A percentile compares a stretch with the other conserved stretches of the same genome.
Conservation (phyloP, 2,329 filamentous ascomycete species). For the Graphilbum sp. region DNA sequence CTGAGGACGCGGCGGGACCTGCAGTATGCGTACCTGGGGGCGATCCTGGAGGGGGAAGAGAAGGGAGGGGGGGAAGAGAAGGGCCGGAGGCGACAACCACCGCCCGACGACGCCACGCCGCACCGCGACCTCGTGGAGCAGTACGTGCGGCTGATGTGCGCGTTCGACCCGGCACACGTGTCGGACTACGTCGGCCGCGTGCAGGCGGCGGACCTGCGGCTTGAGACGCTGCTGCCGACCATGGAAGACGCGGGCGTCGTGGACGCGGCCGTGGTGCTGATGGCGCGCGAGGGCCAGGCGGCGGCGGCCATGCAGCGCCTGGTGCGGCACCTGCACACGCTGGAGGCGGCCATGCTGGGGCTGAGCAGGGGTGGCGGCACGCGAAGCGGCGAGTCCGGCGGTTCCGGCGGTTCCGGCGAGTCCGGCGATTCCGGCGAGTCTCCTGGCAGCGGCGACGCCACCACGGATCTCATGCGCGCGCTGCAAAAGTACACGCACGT, state of each 20-base stretch:
- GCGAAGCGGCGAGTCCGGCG: too few relatives aligned
- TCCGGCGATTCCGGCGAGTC: slow-evolving; percentile 5
- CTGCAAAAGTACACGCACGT: slow-evolving; percentile 84
- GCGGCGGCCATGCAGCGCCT: slow-evolving; percentile 72
- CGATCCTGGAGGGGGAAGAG: slow-evolving; percentile 48
- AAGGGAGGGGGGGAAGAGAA: background rate
- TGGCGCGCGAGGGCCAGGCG: slow-evolving; percentile 76
- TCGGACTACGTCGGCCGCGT: slow-evolving; percentile 67
- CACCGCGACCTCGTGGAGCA: slow-evolving; percentile 52
- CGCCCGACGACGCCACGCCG: slow-evolving; percentile 6
- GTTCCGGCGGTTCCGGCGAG: too few relatives aligned
- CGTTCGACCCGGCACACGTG: slow-evolving; percentile 65
- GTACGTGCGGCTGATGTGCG: slow-evolving; percentile 86
- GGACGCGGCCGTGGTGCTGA: slow-evolving; percentile 80
- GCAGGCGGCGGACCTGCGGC: slow-evolving; percentile 58
- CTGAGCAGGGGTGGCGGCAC: too few relatives aligned
- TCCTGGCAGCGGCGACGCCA: slow-evolving; percentile 28
- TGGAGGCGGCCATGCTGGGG: slow-evolving; percentile 64
- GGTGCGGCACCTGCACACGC: slow-evolving; percentile 59
- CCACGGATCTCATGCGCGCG: slow-evolving; percentile 57
- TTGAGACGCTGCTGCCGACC: slow-evolving; percentile 67
- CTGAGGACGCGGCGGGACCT: slow-evolving; percentile 42
- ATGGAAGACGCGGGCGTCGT: slow-evolving; percentile 84
- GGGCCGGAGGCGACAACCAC: background rate
- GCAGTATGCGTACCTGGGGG: slow-evolving; percentile 62